Evolutionary conservation across 768 basidiomycete genomes (phyloP).

Genomic region (Paxillus involutus): DNA sequence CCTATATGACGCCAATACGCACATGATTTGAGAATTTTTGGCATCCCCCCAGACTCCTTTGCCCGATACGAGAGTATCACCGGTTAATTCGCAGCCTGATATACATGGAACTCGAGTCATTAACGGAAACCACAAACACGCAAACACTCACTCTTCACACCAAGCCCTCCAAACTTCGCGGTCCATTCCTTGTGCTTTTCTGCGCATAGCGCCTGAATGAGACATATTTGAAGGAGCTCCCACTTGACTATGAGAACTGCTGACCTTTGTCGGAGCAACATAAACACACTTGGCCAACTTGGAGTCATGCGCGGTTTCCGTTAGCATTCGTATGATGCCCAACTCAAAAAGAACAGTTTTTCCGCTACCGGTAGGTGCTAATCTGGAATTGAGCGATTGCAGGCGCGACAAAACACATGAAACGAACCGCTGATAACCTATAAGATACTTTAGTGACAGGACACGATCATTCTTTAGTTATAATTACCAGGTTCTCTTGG

Average conservation of each 20-base stretch:
- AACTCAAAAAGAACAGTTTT: slow-evolving; percentile 96
- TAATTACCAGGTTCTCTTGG: slow-evolving; percentile 61
- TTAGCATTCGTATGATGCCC: slow-evolving; percentile 75
- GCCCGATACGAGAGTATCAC: slow-evolving; percentile 76
- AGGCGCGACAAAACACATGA: slow-evolving; percentile 1
- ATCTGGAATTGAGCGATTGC: slow-evolving; percentile 3
- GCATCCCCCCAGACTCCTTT: slow-evolving; percentile 72
- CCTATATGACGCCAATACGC: slow-evolving; percentile 18
- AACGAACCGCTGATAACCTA: slow-evolving; percentile 72
- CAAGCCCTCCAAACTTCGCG: slow-evolving; percentile 71
- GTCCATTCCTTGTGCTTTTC: slow-evolving; percentile 87
- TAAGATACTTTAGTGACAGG: slow-evolving; percentile 7
- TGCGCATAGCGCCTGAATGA: slow-evolving; percentile 74
- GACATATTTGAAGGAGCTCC: background rate
- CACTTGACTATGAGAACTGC: background rate
- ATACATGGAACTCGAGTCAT: background rate
- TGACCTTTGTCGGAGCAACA: slow-evolving; percentile 89
- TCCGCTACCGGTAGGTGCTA: slow-evolving; percentile 94
- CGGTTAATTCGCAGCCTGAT: slow-evolving; percentile 86
- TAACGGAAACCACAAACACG: background rate
- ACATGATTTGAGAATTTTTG: slow-evolving; percentile 80
- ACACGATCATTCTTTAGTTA: background rate
- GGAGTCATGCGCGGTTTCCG: slow-evolving; percentile 34
- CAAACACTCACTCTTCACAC: slow-evolving; percentile 63
- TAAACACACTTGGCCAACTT: slow-evolving; percentile 75